These are phyloP conservation scores for Mediolabrus comicus DNA, from an alignment of 108 stramenopile species.

Conservation along the genomic window DNA sequence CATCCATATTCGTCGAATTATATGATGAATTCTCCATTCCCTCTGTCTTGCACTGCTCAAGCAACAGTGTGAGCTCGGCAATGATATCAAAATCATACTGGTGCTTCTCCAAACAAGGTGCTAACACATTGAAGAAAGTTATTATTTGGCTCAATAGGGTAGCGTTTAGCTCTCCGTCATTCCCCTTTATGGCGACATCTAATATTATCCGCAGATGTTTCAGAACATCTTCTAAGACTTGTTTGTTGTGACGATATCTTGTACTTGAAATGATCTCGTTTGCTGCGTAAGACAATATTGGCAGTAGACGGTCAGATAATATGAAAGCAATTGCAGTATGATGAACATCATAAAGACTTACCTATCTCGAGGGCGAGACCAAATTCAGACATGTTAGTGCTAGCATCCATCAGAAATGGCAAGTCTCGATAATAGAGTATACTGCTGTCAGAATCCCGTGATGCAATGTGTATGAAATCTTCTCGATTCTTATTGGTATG, in stretches of 20 bases:
- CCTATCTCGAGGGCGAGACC: slow-evolving; percentile 69
- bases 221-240: slow-evolving; percentile 24
- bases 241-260: slow-evolving; percentile 12
- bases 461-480: slow-evolving; percentile 63
- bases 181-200: slow-evolving; percentile 26
- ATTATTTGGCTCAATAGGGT: slow-evolving; percentile 39
- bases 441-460: slow-evolving; percentile 50
- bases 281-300: neutral
- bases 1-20: slow-evolving; percentile 27
- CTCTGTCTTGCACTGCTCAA: slow-evolving; percentile 19
- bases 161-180: slow-evolving; percentile 24
- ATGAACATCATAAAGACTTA: slow-evolving; percentile 12
- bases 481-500: slow-evolving; percentile 17
- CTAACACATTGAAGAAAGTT: slow-evolving; percentile 44
- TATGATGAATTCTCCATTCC: slow-evolving; percentile 3
- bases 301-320: neutral
- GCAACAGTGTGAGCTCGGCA: slow-evolving; percentile 19
- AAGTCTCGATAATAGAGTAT: slow-evolving; percentile 65
- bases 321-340: neutral
- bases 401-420: slow-evolving; percentile 56
- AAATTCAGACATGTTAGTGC: slow-evolving; percentile 54
- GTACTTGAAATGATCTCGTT: slow-evolving; percentile 44
- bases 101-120: slow-evolving; percentile 18
- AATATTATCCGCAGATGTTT: slow-evolving; percentile 36
- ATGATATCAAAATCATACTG: slow-evolving; percentile 19